phyloP scores from a whole-genome alignment of 192 early-diverging fungal genomes.

The Linnemannia zychae region DNA sequence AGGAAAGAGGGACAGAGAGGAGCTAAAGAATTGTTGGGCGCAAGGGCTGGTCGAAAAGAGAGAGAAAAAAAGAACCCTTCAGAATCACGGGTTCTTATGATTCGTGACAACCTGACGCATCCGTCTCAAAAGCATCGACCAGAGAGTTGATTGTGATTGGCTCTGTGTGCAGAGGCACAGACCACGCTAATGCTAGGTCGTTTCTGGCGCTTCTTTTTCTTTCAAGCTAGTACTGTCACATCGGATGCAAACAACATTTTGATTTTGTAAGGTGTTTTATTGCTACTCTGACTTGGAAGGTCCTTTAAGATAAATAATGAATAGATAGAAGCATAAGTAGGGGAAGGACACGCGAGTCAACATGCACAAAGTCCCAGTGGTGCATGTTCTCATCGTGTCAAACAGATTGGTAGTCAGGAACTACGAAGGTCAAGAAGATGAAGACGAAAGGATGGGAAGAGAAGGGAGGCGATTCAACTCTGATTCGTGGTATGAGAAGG shows the following conservation, averaged over 20 bases:
- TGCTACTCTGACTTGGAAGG: background rate
- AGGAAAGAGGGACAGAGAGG: background rate
- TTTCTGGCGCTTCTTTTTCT: background rate
- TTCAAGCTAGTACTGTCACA: background rate
- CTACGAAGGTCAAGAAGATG: background rate
- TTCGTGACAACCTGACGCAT: background rate
- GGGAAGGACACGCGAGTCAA: background rate
- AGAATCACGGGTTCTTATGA: background rate
- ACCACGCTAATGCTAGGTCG: background rate
- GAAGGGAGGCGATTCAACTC: constrained; percentile 4
- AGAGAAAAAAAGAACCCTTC: no score
- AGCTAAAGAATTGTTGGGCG: background rate
- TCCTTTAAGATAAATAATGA: background rate
- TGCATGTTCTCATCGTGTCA: background rate
- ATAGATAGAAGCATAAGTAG: background rate
- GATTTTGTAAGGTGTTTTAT: background rate
- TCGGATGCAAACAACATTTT: background rate
- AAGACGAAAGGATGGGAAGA: background rate
- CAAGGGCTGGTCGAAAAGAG: no score
- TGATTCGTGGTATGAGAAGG: background rate
- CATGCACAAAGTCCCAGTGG: background rate
- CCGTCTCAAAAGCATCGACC: background rate
- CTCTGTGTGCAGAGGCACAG: background rate
- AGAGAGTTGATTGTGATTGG: background rate
- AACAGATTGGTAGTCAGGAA: background rate